These are phyloP conservation scores for Silybum marianum DNA, from an alignment of 129 eudicot genomes.

Conservation along the genomic window DNA sequence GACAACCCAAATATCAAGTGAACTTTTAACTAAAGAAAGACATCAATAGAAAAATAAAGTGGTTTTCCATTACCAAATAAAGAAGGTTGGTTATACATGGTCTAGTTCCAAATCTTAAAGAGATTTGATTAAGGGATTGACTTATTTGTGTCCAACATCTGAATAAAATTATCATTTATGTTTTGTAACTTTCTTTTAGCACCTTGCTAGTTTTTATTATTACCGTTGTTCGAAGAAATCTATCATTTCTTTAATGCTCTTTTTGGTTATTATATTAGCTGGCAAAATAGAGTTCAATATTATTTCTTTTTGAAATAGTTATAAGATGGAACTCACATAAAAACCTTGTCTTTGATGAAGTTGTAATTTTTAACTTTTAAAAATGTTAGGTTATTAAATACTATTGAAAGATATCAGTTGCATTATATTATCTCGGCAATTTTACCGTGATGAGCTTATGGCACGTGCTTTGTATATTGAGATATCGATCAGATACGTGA, in stretches of 20 bases:
- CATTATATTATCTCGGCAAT: neutral
- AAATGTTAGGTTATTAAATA: too few species aligned
- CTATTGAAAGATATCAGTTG: neutral
- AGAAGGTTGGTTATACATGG: neutral
- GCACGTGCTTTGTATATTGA: neutral
- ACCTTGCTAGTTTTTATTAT: neutral
- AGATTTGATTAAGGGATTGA: neutral
- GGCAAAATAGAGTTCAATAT: neutral
- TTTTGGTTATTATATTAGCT: neutral
- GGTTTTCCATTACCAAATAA: neutral
- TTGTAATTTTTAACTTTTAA: neutral
- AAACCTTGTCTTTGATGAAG: neutral
- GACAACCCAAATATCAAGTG: constrained; percentile 36
- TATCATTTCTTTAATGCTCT: neutral
- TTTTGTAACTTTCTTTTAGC: too few species aligned
- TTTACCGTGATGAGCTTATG: neutral
- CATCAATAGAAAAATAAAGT: neutral
- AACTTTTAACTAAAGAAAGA: neutral
- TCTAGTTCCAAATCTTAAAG: neutral
- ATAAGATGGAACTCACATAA: neutral
- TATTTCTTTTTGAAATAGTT: neutral
- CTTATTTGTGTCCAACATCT: neutral
- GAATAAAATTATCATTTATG: neutral
- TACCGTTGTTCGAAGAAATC: neutral
- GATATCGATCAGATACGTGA: neutral